Evolutionary conservation across 1,284 basidiomycete species (phyloP), one percentile per base, ranked within the genome.

Genomic region (Polyporus tsugae): DNA sequence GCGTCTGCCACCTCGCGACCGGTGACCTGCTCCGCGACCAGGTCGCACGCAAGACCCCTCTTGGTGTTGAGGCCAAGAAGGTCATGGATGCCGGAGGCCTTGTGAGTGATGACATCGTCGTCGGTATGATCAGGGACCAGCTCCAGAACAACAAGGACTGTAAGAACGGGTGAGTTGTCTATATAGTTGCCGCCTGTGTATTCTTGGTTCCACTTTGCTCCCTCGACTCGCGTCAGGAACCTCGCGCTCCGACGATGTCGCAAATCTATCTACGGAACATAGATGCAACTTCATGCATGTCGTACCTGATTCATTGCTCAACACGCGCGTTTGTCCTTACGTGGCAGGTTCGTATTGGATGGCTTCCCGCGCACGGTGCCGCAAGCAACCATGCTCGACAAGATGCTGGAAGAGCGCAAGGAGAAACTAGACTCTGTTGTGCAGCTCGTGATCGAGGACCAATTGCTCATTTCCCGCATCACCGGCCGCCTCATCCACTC

Each of bases 11-110:
- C 84, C 87, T 99, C 74, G 97, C 97, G 39, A 99, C 97, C 38
- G 97, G 97, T 46, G 97, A 99, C 85, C 98, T 99, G 95, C 87
- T 99, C 68, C 94, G 97, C 61, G 95, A 97, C 73, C 96, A 99
- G 82, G 96, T 99, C 68, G 77, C 89, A 57, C 84, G 92, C 80
- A 93, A 97, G 84, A 98, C 97, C 6, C 84, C 89, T 52, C 89
- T 99, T 61, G 97, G 97, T 71, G 85, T 93, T 66, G 89, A 95
- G 77, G 97, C 97, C 42, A 99, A 99, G 89, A 96, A 97, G 83
- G 93, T 99, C 81, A 99, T 99, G 95, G 97, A 99, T 80, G 87
- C 90, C 41, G 97, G 97, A 62, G 96, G 93, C 35, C 90, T 99
- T 64, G 96, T 99, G 67, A 88, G 90, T 63, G 97, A 99, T 80